Percentiles rank a stretch among this genome's conserved stretches.
These are phyloP conservation scores for Boeremia lycopersici DNA, from an alignment of 2,329 filamentous ascomycete genomes.

Conservation along the genomic window DNA sequence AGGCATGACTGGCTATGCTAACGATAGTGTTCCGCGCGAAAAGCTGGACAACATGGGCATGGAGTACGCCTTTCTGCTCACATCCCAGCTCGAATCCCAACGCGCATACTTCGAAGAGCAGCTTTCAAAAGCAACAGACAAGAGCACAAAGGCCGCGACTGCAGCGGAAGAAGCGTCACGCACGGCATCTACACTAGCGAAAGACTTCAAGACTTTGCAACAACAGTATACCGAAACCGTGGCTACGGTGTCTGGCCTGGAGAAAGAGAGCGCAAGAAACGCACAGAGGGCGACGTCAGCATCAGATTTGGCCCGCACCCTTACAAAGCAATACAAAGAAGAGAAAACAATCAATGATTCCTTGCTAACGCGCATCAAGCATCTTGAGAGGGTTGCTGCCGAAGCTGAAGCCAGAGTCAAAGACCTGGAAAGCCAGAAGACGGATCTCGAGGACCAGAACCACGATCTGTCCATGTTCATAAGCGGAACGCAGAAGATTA, in stretches of 20 bases:
- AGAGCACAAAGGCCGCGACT: conserved; percentile 75
- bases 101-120: conserved; percentile 93
- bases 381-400: conserved; percentile 65
- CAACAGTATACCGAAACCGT: conserved; percentile 57
- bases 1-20: conserved; percentile 54
- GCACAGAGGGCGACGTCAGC: conserved; percentile 68
- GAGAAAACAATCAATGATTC: conserved; percentile 85
- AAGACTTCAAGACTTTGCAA: conserved; percentile 61
- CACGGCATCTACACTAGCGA: conserved; percentile 57
- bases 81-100: conserved; percentile 90
- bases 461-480: conserved; percentile 88
- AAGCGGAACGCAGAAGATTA: conserved; percentile 79
- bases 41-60: conserved; percentile 80
- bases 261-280: conserved; percentile 70
- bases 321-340: conserved; percentile 79
- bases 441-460: conserved; percentile 83
- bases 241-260: conserved; percentile 69
- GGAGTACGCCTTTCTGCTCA: conserved; percentile 93
- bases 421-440: conserved; percentile 59
- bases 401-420: conserved; percentile 58
- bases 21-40: conserved; percentile 74
- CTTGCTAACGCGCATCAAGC: conserved; percentile 80
- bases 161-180: conserved; percentile 66
- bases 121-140: conserved; percentile 85
- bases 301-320: conserved; percentile 73